Base-by-base conservation (phyloP, 2,329 filamentous ascomycete species). In the Phialophora verrucosa region DNA sequence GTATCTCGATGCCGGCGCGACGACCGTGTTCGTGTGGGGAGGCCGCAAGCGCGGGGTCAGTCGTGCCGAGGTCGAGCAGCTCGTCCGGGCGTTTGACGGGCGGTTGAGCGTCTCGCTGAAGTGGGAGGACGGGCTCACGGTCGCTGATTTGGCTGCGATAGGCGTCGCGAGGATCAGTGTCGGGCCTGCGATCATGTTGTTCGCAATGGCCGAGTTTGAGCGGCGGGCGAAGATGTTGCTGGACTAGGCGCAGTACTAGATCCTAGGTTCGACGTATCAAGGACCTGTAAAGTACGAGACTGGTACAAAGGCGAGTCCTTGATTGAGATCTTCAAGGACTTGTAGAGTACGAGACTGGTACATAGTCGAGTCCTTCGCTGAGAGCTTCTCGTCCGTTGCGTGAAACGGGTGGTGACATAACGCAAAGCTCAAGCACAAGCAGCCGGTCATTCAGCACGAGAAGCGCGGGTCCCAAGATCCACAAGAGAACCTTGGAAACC, bases 1-100 rank as follows among this genome's bases (percentile, higher is more conserved):
- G n/a, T 89, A 84, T 72, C 76, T 89, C 2, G 81, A 78, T 0
- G 85, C 85, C 2, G 87, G 87, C 0, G 87, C 87, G 0, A 84
- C 81, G 12, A 87, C 83, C 0, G 80, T 87, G 0, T 89, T 88
- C 76, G 85, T 87, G 59, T 89, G 85, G 85, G 86, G 86, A 14
- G 84, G 80, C 0, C 71, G 77, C 0, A 75, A 75, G 42, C 73
- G 80, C 23, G 75, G 84, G 49, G 76, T 86, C 12, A 77, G 77
- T 12, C 78, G 74, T 12, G 79, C 77, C 0, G 85, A 87, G 74
- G 79, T 86, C 2, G 73, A 78, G 72, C 74, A 71, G 50, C 72
- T 87, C 69, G 83, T 83, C 1, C 73, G 76, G 60, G 83, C 79
- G 54, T 79, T 88, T 54, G 79, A 78, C 2, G 85, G 85, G 0